A percentile compares a stretch with the other conserved stretches of the same genome.
Evolutionary conservation across 2,329 filamentous ascomycete genomes (phyloP).

Genomic region (Neoarthrinium moseri): DNA sequence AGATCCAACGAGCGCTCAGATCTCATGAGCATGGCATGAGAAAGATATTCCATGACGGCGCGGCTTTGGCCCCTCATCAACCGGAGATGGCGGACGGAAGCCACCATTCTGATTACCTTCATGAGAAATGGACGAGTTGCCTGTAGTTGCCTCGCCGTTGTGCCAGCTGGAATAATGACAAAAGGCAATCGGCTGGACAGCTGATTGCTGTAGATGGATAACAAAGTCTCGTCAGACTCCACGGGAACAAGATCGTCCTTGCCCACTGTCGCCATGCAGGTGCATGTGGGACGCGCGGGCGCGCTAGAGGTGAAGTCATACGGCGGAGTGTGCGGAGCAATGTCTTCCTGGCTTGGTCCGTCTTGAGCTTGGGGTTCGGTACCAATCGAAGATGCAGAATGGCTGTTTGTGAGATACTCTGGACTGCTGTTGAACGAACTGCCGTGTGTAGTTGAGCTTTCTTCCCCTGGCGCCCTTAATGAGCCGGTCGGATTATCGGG

Average conservation of each 20-base stretch:
- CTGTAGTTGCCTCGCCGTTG: background rate
- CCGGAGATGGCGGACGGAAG: background rate
- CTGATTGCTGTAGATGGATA: conserved; percentile 1
- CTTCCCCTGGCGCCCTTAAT: background rate
- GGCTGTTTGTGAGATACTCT: background rate
- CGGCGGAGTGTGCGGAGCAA: background rate
- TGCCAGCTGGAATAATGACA: background rate
- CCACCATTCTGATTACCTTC: conserved; percentile 2
- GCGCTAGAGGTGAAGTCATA: background rate
- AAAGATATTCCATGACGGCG: background rate
- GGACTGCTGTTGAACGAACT: background rate
- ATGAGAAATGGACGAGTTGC: background rate
- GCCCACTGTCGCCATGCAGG: background rate
- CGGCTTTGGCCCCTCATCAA: conserved; percentile 1
- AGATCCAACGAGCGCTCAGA: conserved; percentile 54
- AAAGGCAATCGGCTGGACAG: conserved; percentile 1
- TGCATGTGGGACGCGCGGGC: background rate
- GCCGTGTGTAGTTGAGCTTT: background rate
- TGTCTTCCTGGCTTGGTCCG: background rate
- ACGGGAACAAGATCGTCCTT: background rate
- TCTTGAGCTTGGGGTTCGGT: background rate
- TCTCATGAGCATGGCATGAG: conserved; percentile 2
- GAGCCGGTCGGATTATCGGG: background rate
- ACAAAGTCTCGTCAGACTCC: background rate
- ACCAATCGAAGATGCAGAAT: background rate